These are phyloP conservation scores for Pseudopyrenochaeta lycopersici DNA, from an alignment of 2,329 filamentous ascomycete genomes.

Conservation along the genomic window DNA sequence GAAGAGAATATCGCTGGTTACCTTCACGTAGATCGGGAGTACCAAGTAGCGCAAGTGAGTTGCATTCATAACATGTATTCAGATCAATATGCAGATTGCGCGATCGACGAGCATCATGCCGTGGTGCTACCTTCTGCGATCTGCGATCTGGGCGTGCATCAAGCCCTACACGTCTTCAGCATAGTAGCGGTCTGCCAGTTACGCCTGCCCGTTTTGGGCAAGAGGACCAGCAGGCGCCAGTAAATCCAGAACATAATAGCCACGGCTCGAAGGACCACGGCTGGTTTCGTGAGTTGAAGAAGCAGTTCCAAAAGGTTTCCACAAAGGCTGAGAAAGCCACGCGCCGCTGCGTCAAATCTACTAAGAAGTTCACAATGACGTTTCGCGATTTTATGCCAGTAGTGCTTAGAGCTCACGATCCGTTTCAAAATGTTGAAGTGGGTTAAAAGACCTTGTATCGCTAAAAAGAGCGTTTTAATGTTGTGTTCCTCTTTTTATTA, in stretches of 20 bases:
- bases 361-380: conserved; percentile 1
- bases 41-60: no score
- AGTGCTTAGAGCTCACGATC: background rate
- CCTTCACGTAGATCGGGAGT: no score
- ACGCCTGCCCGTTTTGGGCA: background rate
- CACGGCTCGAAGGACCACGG: background rate
- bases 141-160: background rate
- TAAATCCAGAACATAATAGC: no score
- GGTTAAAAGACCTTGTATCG: no score
- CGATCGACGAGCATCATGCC: no score
- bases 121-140: background rate
- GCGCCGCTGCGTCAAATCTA: conserved; percentile 2
- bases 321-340: background rate
- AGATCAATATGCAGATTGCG: no score
- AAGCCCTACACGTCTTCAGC: background rate
- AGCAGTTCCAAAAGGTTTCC: background rate
- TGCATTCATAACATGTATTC: no score
- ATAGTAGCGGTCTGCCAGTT: background rate
- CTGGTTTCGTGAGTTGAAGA: conserved; percentile 1
- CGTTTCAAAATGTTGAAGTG: background rate
- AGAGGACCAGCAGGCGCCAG: no score
- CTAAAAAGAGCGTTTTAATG: no score
- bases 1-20: no score
- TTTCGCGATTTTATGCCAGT: conserved; percentile 2
- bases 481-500: no score